Evolutionary conservation across 805 yeast species (phyloP), one percentile per base, ranked within the genome.

Genomic region (Teunomyces funiuensis): DNA sequence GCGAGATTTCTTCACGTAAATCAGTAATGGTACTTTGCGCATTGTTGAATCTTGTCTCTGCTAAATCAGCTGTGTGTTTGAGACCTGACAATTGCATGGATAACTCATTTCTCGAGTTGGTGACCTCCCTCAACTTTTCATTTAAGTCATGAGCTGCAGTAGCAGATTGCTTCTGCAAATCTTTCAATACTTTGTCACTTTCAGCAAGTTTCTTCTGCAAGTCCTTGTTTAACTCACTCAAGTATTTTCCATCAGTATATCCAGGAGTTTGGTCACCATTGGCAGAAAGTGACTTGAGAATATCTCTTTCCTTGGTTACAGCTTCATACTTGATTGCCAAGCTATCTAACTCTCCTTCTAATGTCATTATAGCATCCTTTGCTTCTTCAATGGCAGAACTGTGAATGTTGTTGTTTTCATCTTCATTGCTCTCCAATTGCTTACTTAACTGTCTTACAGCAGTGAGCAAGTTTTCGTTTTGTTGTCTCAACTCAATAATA

Each of bases 361-460:
- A 64, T 0, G 82, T 76, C 19, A 76, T 48, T 18, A 85, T 82
- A 1, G 89, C 88, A 20, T 80, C 81, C 46, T 79, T 79, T 0
- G 91, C 90, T 47, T 82, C 88, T 36, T 68, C 73, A 13, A 77
- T 68, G 0, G 79, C 80, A 3, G 66, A 63, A 15, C 71, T 68
- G 48, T 78, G 82, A 16, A 74, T 44, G 9, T 58, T 63, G 39
- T 62, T 63, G 19, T 62, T 43, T 45, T 66, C 57, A 20, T 67
- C 68, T 50, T 86, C 95, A 37, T 79, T 77, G 5, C 58, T 62
- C 55, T 90, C 97, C 41, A 90, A 66, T 53, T 81, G 79, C 28
- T 74, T 70, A 8, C 91, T 95, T 13, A 91, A 67, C 38, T 77
- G 78, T 47, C 98, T 75, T 1, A 86, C 79, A 2, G 85, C 79